Evolutionary conservation across 2,329 filamentous ascomycete species (phyloP), one percentile per base, ranked within the genome.

Genomic region (Alternaria conjuncta): DNA sequence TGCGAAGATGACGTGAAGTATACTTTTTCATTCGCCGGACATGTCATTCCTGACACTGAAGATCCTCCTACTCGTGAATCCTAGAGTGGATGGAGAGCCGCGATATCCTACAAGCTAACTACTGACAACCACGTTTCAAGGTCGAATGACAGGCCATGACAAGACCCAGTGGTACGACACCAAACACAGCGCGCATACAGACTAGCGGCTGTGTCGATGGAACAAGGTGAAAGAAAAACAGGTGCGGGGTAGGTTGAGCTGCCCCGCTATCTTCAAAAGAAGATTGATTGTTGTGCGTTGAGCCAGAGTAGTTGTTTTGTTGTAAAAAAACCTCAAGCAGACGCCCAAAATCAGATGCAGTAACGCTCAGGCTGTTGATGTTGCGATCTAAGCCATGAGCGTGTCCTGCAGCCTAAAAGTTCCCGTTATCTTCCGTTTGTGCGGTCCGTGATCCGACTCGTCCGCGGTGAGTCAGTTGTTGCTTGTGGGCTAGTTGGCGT

Each of bases 241-340:
- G 63, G 68, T 67, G 75, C 71, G 67, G 76, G 76, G 85, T 86
- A 89, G 85, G 89, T 91, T 91, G 88, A 91, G 71, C 83, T 88
- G 85, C 84, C 83, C 82, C 84, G 83, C 84, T 75, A 80, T 71
- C 72, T 69, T 75, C 75, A 64, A 51, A 44, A 59, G 68, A 72
- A 77, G 70, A 83, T 80, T 60, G 85, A 86, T 85, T 86, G 89
- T 88, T 87, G 88, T 88, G 88, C 87, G 89, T 92, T 92, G 90
- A 92, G 88, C 87, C 87, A 89, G 85, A 83, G 86, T 89, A 71
- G 76, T 71, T 77, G 91, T 92, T 92, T 92, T 87, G 90, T 93
- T 92, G 89, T 86, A 90, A 92, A 92, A 92, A 86, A 87, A 88
- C 90, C 86, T 88, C 87, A 88, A 86, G 88, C 88, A 87, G 83